A percentile compares a stretch with the other conserved stretches of the same genome.
Evolutionary conservation across 2,329 filamentous ascomycete genomes (phyloP).

Genomic region (Zymoseptoria pseudotritici): DNA sequence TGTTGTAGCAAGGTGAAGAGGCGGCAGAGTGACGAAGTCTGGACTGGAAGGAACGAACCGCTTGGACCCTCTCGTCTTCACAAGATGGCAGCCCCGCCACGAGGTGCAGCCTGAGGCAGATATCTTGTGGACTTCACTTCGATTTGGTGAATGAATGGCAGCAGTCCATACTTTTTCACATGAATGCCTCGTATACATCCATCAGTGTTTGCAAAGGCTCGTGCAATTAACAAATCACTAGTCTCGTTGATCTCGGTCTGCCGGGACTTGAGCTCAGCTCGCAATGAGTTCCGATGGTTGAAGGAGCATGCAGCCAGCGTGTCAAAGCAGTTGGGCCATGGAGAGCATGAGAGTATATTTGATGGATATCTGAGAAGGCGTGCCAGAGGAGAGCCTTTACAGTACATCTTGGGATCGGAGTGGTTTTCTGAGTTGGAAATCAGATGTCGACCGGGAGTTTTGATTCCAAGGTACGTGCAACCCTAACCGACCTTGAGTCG

Average conservation of each 20-base stretch:
- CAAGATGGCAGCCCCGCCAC: not conserved
- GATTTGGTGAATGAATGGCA: not conserved
- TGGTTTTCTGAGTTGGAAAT: conserved; percentile 73
- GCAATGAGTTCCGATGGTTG: conserved; percentile 68
- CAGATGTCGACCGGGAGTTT: conserved; percentile 63
- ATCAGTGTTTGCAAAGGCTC: conserved; percentile 19
- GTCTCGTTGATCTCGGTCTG: conserved; percentile 57
- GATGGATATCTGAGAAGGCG: conserved; percentile 29
- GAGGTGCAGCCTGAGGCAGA: not conserved
- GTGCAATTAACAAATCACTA: conserved; percentile 36
- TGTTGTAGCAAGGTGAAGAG: not conserved
- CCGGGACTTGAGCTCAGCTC: conserved; percentile 54
- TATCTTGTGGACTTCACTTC: not conserved
- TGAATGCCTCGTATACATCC: conserved; percentile 27
- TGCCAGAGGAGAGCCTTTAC: conserved; percentile 65
- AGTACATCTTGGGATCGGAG: conserved; percentile 83
- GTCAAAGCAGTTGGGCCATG: conserved; percentile 13
- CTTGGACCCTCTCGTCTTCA: not conserved
- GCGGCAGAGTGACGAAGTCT: not conserved
- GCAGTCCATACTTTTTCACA: conserved; percentile 3
- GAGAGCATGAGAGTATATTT: conserved; percentile 24
- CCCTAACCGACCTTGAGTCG: not conserved
- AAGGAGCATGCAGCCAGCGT: conserved; percentile 44
- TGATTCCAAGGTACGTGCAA: conserved; percentile 66
- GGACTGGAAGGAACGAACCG: not conserved